Conservation (phyloP, 1,139 yeast genomes). For the Saccharomycopsis crataegensis region DNA sequence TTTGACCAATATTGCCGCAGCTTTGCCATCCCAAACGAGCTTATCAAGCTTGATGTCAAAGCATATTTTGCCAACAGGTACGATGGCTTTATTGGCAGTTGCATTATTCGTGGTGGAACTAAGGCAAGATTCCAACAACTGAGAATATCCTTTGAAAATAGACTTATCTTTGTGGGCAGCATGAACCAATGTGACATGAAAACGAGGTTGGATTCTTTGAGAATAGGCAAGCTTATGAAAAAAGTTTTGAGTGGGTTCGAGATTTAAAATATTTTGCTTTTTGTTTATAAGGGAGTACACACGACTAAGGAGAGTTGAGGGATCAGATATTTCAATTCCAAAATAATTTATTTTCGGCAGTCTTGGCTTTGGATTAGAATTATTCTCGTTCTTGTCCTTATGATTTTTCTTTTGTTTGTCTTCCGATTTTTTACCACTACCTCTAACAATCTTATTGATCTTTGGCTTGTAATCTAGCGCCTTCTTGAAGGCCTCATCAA, state of each 20-base stretch:
- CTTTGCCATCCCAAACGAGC: slow-evolving; percentile 44
- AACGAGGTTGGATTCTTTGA: slow-evolving; percentile 43
- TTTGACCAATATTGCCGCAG: slow-evolving; percentile 52
- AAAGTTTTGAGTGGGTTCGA: slow-evolving; percentile 4
- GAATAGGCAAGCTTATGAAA: slow-evolving; percentile 28
- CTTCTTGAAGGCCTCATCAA: slow-evolving; percentile 36
- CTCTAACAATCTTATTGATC: slow-evolving; percentile 34
- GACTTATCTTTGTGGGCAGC: slow-evolving; percentile 27
- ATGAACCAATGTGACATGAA: slow-evolving; percentile 81
- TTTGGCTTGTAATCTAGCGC: slow-evolving; percentile 51
- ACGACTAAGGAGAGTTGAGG: background rate
- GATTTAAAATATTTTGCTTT: background rate
- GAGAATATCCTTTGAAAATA: slow-evolving; percentile 25
- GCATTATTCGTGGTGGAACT: background rate
- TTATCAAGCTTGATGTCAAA: slow-evolving; percentile 36
- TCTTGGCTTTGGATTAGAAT: slow-evolving; percentile 18
- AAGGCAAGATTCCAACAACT: background rate
- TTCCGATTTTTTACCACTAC: slow-evolving; percentile 22
- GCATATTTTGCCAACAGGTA: no score
- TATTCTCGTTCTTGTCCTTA: slow-evolving; percentile 22
- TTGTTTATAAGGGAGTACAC: background rate
- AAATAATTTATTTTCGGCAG: slow-evolving; percentile 19
- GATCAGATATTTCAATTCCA: slow-evolving; percentile 6
- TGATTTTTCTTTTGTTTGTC: slow-evolving; percentile 22
- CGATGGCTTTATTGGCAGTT: background rate